Conservation (phyloP, 305 asterid species). For the Coffea humblotiana region DNA sequence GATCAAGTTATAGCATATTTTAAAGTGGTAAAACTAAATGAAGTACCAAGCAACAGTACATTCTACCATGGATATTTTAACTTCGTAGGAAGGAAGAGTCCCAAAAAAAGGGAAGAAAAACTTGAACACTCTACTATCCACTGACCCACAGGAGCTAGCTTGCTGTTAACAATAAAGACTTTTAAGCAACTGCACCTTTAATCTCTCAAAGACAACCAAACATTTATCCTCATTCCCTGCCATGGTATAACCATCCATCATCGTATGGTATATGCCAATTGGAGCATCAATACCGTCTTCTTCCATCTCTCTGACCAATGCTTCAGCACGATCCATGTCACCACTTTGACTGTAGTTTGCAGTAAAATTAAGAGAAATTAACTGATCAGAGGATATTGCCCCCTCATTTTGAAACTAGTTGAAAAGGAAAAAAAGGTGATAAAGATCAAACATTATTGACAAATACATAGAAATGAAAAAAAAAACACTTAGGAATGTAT, state of each 20-base stretch:
- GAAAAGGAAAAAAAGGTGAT: background rate
- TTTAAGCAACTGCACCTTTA: constrained; percentile 46
- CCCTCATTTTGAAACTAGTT: background rate
- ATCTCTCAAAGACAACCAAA: constrained; percentile 74
- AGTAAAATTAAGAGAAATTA: constrained; percentile 15
- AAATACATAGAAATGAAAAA: background rate
- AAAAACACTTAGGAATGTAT: background rate
- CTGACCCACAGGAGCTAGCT: background rate
- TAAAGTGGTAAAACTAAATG: too few relatives aligned
- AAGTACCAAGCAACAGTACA: background rate
- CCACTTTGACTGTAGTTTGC: constrained; percentile 63
- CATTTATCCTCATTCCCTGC: constrained; percentile 71
- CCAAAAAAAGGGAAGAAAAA: background rate
- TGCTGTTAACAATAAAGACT: background rate
- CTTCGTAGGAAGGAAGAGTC: background rate
- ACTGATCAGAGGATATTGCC: background rate
- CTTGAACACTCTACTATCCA: background rate
- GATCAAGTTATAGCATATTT: background rate
- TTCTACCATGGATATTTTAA: background rate
- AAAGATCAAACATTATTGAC: background rate
- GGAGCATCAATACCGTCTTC: constrained; percentile 93
- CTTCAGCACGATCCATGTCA: constrained; percentile 81
- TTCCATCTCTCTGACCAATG: constrained; percentile 94
- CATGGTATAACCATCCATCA: constrained; percentile 99
- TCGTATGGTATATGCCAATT: constrained; percentile 84